Percentiles rank a stretch among this genome's conserved stretches.
phyloP scores from a whole-genome alignment of 169 alveolate species.

The Eimeria sp. region DNA sequence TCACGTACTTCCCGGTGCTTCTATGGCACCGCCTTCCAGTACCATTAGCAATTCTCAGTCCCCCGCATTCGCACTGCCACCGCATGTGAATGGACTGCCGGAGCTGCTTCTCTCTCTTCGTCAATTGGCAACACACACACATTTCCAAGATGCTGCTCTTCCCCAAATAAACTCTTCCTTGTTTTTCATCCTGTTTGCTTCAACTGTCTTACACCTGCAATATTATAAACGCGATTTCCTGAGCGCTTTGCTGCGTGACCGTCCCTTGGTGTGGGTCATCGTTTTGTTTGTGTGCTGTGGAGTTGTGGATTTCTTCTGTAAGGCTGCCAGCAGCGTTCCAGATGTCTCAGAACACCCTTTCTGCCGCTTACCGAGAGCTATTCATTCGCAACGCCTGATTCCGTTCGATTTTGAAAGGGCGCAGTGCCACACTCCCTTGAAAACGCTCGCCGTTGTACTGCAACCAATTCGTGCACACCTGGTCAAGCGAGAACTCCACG shows the following conservation, averaged over 20 bases:
- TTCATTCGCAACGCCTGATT: neutral
- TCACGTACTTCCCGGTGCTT: neutral
- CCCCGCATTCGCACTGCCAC: neutral
- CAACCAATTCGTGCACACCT: neutral
- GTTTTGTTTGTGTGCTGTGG: neutral
- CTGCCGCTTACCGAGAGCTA: constrained; percentile 7
- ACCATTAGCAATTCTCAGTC: neutral
- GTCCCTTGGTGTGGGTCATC: neutral
- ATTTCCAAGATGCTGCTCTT: neutral
- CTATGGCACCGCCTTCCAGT: neutral
- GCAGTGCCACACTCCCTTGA: neutral
- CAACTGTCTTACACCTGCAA: neutral
- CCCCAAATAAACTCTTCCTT: neutral
- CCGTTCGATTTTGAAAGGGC: neutral
- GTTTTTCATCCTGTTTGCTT: neutral
- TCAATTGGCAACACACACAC: neutral
- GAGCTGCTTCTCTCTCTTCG: neutral
- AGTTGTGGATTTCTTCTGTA: neutral
- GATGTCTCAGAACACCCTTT: neutral
- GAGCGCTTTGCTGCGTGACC: neutral
- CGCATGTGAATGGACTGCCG: neutral
- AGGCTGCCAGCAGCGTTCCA: neutral
- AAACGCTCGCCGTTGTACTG: neutral
- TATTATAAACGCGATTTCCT: neutral
- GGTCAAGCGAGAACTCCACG: neutral